Evolutionary conservation across 2,329 filamentous ascomycete species (phyloP), one percentile per base, ranked within the genome.

Genomic region (Epichloe sibirici): DNA sequence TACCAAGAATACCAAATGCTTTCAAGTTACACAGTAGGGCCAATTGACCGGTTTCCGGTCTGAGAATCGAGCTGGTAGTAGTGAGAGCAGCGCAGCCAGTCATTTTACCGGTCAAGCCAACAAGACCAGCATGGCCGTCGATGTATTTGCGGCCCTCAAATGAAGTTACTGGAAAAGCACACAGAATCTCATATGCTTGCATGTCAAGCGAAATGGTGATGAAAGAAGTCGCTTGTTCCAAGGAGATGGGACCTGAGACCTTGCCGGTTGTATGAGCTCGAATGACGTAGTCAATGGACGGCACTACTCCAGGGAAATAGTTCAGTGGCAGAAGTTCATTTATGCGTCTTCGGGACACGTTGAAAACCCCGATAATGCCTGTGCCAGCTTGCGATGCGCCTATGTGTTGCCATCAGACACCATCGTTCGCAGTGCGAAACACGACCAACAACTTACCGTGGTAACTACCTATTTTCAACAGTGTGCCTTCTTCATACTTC

Each of bases 51-150:
- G 80, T 83, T 7, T 58, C 63, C 4, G 61, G 61, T 44, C 83
- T 64, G 37, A 76, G 76, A 45, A 83, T 76, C 31, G 78, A 74
- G n/a, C 73, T 83, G 39, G 73, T 75, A 1, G 85, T 75, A 1
- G 85, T 71, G 7, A 95, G 76, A 0, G 89, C 90, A 1, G 88
- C 90, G 1, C 85, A 82, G 0, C 90, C 91, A 0, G 89, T 89
- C 87, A 97, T 95, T 67, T 96, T 95, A 2, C 79, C 86, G 3
- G 95, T 58, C 2, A 97, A 72, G 0, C 91, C 91, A 1, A 97
- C 67, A 17, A 85, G 82, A 0, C 88, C 82, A 2, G 90, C 73
- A 44, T 69, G 70, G 0, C 84, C 70, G 5, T 57, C 48, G 1
- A 57, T 57, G 37, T 59, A 55, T 23, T 60, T 61, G 21, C 65